Evolutionary conservation across 257 asterid species (phyloP).

Genomic region (Solanum ahanhuiri): DNA sequence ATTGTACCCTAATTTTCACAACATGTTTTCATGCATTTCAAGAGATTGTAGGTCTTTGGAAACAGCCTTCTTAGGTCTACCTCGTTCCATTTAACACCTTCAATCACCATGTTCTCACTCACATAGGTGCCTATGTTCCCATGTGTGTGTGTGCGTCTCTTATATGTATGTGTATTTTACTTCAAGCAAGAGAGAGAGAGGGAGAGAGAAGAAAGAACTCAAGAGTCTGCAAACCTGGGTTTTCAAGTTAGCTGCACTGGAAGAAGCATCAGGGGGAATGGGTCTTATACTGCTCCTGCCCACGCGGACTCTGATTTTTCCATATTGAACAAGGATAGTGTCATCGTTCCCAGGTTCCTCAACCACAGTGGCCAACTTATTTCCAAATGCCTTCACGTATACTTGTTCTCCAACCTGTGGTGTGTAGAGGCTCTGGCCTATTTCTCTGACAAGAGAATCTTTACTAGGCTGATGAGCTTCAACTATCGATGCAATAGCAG

Average conservation of each 20-base stretch:
- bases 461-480: constrained; percentile 44
- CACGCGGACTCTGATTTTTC: constrained; percentile 65
- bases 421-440: constrained; percentile 18
- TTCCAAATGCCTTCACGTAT: constrained; percentile 52
- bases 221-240: constrained; percentile 26
- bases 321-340: constrained; percentile 70
- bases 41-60: not conserved
- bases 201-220: not conserved
- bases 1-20: not conserved
- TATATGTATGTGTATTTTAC: not conserved
- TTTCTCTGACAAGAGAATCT: constrained; percentile 22
- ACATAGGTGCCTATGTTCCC: not conserved
- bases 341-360: constrained; percentile 73
- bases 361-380: constrained; percentile 68
- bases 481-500: constrained; percentile 47
- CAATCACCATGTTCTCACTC: not conserved
- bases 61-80: not conserved
- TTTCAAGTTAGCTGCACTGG: constrained; percentile 25
- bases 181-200: not conserved
- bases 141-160: not conserved
- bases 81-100: not conserved
- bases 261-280: constrained; percentile 18
- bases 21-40: not conserved
- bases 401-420: constrained; percentile 71
- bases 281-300: constrained; percentile 30